A percentile compares a stretch with the other conserved stretches of the same genome.
These are phyloP conservation scores for Trifolium fragiferum DNA, from an alignment of 306 rosid genomes.

Conservation along the genomic window DNA sequence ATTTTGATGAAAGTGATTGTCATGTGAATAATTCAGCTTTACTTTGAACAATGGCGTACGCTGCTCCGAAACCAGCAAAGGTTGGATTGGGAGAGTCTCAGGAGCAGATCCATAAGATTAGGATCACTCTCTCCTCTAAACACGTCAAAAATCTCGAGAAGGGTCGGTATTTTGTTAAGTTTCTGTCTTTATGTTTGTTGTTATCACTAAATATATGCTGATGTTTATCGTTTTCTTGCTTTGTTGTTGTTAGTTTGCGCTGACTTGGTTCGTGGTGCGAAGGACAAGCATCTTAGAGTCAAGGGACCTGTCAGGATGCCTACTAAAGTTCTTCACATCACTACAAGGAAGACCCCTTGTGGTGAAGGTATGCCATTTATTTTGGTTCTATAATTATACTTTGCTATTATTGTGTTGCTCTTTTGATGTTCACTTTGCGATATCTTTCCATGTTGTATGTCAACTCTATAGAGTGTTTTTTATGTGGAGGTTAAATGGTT, in stretches of 20 bases:
- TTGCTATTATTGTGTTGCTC: neutral
- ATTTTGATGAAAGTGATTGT: neutral
- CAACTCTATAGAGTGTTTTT: neutral
- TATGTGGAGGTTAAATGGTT: neutral
- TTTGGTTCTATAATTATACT: neutral
- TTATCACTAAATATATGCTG: neutral
- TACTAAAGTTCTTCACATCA: constrained; percentile 80
- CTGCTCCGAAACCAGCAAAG: constrained; percentile 75
- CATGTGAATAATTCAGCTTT: neutral
- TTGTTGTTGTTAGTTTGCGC: constrained; percentile 59
- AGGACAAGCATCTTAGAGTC: constrained; percentile 81
- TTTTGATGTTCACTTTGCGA: neutral
- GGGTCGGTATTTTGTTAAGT: constrained; percentile 56
- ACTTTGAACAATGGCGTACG: constrained; percentile 61
- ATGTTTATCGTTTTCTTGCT: neutral
- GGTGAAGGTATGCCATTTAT: constrained; percentile 69
- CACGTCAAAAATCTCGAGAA: constrained; percentile 84
- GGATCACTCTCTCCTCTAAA: constrained; percentile 92
- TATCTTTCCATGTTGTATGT: neutral
- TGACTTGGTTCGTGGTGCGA: constrained; percentile 88
- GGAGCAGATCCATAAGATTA: constrained; percentile 87
- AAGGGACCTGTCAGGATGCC: constrained; percentile 98
- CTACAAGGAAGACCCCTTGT: constrained; percentile 90
- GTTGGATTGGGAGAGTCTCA: constrained; percentile 75
- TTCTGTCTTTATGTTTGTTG: neutral